Conservation (phyloP, 2,329 filamentous ascomycete genomes). For the Aspergillus sp. region DNA sequence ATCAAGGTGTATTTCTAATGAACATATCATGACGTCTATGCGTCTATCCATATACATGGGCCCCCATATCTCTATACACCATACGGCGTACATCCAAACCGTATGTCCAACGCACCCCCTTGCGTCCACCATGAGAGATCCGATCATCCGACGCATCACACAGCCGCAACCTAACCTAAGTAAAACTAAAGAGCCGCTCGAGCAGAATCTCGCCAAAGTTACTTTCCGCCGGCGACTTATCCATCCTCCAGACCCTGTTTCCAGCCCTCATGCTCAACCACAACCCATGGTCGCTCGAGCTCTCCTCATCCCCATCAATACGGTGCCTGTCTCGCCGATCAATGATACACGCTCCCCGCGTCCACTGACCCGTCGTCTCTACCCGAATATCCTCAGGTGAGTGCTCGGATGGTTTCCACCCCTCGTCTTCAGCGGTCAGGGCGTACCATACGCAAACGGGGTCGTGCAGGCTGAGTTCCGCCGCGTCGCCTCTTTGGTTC, state of each 20-base stretch:
- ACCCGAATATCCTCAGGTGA: conserved; percentile 78
- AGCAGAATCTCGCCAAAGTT: conserved; percentile 67
- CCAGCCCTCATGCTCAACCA: conserved; percentile 76
- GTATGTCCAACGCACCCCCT: not conserved
- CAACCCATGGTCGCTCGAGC: conserved; percentile 68
- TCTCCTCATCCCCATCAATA: conserved; percentile 51
- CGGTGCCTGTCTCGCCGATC: conserved; percentile 63
- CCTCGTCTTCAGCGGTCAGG: conserved; percentile 50
- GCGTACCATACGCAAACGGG: conserved; percentile 79
- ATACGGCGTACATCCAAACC: too few species aligned
- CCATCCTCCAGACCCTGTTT: conserved; percentile 76
- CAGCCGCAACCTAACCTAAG: not conserved
- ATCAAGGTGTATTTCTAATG: not conserved
- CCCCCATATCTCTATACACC: not conserved
- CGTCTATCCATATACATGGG: not conserved
- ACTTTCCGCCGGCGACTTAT: conserved; percentile 66
- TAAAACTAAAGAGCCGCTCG: conserved; percentile 57
- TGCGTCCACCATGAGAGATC: not conserved
- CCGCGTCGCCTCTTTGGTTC: conserved; percentile 48
- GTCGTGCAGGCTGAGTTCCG: conserved; percentile 70
- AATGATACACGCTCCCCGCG: conserved; percentile 82
- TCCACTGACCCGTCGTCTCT: conserved; percentile 93
- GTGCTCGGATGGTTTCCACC: conserved; percentile 48
- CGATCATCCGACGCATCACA: not conserved
- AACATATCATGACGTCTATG: not conserved